Evolutionary conservation across 345 rosid genomes (phyloP).

Genomic region (Boechera stricta): DNA sequence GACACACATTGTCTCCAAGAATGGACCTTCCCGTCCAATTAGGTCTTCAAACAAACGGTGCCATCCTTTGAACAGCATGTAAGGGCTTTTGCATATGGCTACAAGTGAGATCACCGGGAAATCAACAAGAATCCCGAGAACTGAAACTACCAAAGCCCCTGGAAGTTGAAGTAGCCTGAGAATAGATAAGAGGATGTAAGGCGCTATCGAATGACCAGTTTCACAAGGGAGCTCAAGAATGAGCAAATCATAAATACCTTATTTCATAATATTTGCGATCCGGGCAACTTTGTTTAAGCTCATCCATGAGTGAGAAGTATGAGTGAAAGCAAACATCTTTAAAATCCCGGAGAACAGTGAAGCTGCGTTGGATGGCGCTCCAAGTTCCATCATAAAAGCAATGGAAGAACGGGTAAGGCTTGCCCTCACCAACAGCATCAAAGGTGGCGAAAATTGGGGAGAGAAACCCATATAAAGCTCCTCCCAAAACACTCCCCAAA

Average conservation of each 20-base stretch:
- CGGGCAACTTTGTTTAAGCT: conserved; percentile 55
- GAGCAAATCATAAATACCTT: conserved; percentile 52
- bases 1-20: conserved; percentile 95
- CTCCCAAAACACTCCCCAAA: conserved; percentile 68
- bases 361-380: conserved; percentile 63
- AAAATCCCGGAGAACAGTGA: conserved; percentile 74
- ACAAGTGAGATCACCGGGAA: conserved; percentile 68
- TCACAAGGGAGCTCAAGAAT: not conserved
- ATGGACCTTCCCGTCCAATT: conserved; percentile 96
- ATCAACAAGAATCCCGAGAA: conserved; percentile 72
- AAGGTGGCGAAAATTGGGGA: conserved; percentile 92
- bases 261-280: conserved; percentile 76
- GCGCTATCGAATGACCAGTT: not conserved
- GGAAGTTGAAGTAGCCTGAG: conserved; percentile 77
- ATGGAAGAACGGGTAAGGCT: conserved; percentile 58
- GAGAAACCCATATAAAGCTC: conserved; percentile 69
- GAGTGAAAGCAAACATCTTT: conserved; percentile 78
- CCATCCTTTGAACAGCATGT: conserved; percentile 97
- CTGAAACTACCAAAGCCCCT: conserved; percentile 66
- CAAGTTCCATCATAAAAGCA: conserved; percentile 93
- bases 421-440: conserved; percentile 92
- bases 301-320: conserved; percentile 78
- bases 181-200: conserved; percentile 13
- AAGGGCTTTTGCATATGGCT: conserved; percentile 84
- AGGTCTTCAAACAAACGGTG: conserved; percentile 89